Evolutionary conservation across 2,329 filamentous ascomycete species (phyloP).

Genomic region (Rhinocladiella mackenziei): DNA sequence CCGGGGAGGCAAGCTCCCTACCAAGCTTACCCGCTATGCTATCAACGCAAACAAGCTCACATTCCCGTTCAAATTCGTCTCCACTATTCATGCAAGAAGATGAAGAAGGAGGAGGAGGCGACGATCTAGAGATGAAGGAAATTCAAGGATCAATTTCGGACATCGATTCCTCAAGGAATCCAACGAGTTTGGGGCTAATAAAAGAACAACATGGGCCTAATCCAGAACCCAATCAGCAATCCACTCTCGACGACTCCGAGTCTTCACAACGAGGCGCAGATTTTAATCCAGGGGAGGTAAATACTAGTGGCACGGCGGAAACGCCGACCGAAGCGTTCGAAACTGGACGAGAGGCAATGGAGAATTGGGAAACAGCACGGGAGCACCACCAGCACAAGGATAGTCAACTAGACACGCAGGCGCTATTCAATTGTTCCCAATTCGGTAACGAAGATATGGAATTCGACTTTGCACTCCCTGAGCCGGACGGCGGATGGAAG

Average conservation of each 20-base stretch:
- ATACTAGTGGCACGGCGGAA: too few relatives aligned
- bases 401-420: constrained; percentile 8
- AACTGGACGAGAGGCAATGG: constrained; percentile 16
- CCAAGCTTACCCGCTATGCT: too few relatives aligned
- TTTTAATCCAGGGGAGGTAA: too few relatives aligned
- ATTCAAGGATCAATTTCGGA: background rate
- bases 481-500: constrained; percentile 31
- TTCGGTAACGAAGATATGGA: constrained; percentile 2
- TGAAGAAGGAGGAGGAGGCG: constrained; percentile 5
- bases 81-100: constrained; percentile 8
- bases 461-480: constrained; percentile 27
- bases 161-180: background rate
- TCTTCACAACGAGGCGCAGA: too few relatives aligned
- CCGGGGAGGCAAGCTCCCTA: too few relatives aligned
- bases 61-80: background rate
- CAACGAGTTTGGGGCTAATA: background rate
- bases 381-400: background rate
- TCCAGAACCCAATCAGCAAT: too few relatives aligned
- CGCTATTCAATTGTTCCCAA: constrained; percentile 13
- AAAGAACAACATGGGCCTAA: too few relatives aligned
- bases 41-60: background rate
- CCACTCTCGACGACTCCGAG: too few relatives aligned
- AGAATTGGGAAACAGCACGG: constrained; percentile 17
- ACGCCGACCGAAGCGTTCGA: constrained; percentile 10
- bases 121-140: background rate